A percentile compares a stretch with the other conserved stretches of the same genome.
Conservation (phyloP, 1,139 yeast genomes). For the Kodamaea sp. region DNA sequence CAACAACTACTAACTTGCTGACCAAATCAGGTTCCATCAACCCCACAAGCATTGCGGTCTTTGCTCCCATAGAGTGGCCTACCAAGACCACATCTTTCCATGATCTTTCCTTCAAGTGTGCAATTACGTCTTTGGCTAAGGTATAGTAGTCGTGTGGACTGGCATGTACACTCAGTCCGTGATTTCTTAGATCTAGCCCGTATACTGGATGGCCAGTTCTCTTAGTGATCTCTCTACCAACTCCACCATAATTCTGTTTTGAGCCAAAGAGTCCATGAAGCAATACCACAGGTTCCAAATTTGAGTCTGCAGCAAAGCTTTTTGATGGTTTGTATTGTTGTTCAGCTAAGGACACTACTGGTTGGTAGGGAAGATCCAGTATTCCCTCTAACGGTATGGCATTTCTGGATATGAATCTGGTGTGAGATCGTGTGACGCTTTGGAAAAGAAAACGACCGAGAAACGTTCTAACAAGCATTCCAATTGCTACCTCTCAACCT, state of each 20-base stretch:
- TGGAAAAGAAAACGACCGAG: no score
- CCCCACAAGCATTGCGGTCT: constrained; percentile 49
- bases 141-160: constrained; percentile 45
- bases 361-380: background rate
- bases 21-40: constrained; percentile 40
- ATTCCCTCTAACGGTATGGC: no score
- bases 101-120: constrained; percentile 27
- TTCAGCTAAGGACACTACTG: constrained; percentile 6
- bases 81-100: constrained; percentile 31
- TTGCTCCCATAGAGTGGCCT: constrained; percentile 60
- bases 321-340: constrained; percentile 12
- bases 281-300: constrained; percentile 36
- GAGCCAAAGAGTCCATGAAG: constrained; percentile 55
- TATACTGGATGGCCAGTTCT: constrained; percentile 32
- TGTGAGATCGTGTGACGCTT: no score
- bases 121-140: constrained; percentile 45
- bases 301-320: constrained; percentile 2
- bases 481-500: no score
- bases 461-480: no score
- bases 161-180: constrained; percentile 49
- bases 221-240: constrained; percentile 36
- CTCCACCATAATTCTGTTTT: constrained; percentile 39
- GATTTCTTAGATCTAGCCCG: constrained; percentile 54
- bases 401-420: no score
- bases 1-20: constrained; percentile 44